phyloP scores from a whole-genome alignment of 441 rosid genomes.

The Populus hybrid region DNA sequence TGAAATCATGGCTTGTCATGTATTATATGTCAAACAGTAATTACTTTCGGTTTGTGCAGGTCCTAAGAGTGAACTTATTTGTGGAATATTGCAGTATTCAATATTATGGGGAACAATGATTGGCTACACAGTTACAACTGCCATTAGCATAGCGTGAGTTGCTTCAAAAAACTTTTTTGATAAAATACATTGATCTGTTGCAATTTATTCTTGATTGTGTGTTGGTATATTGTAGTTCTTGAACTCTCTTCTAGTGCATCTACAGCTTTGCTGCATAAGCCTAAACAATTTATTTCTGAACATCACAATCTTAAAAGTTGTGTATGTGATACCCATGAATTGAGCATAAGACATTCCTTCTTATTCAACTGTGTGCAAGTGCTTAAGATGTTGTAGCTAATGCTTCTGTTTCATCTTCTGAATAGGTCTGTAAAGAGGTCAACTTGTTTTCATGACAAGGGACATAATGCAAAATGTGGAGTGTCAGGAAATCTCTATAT shows the following conservation, averaged over 20 bases:
- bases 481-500: conserved; percentile 27
- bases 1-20: neutral
- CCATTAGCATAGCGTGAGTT: conserved; percentile 29
- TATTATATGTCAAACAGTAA: neutral
- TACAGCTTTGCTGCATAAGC: neutral
- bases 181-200: neutral
- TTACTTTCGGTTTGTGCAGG: conserved; percentile 6
- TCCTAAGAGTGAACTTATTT: conserved; percentile 21
- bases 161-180: neutral
- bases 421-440: conserved; percentile 26
- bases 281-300: neutral
- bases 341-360: neutral
- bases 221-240: neutral
- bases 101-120: conserved; percentile 30
- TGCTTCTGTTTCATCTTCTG: neutral
- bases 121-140: conserved; percentile 32
- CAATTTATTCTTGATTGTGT: neutral
- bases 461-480: conserved; percentile 9
- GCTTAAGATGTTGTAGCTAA: neutral
- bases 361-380: neutral
- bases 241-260: too few species aligned
- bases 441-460: conserved; percentile 23
- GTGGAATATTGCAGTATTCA: conserved; percentile 23
- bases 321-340: neutral
- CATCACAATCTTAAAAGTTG: neutral